A percentile compares a stretch with the other conserved stretches of the same genome.
These are phyloP conservation scores for Microdochium nivale DNA, from an alignment of 2,329 filamentous ascomycete species.

Conservation along the genomic window DNA sequence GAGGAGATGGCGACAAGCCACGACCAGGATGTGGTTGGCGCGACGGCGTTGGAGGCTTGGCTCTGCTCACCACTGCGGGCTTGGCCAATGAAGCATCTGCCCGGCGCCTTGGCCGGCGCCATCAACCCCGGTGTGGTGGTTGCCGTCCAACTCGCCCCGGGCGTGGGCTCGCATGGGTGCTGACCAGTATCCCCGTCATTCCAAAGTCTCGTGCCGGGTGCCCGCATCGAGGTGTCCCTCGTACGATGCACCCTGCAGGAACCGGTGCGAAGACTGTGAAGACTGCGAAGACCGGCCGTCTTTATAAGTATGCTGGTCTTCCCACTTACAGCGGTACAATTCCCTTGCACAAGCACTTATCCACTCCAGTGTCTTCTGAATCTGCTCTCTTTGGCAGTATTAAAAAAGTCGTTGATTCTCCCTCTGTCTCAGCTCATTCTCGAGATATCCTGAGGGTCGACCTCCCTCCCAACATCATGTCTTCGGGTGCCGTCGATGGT, in stretches of 20 bases:
- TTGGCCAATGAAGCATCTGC: not conserved
- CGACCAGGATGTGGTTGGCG: not conserved
- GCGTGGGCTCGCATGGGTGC: not conserved
- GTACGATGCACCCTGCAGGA: not conserved
- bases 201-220: not conserved
- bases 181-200: not conserved
- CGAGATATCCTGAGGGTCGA: not conserved
- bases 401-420: not conserved
- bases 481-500: conserved; percentile 24
- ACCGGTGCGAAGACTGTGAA: not conserved
- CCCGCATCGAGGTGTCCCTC: not conserved
- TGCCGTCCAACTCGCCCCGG: not conserved
- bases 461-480: not conserved
- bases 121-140: not conserved
- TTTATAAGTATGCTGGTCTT: not conserved
- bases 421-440: not conserved
- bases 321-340: not conserved
- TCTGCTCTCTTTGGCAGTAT: not conserved
- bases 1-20: not conserved
- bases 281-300: not conserved
- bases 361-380: not conserved
- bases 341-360: not conserved
- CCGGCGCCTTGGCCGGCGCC: not conserved
- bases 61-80: not conserved
- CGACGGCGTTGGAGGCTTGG: not conserved